phyloP scores from a whole-genome alignment of 768 basidiomycete species.

The Tricholoma furcatifolium region DNA sequence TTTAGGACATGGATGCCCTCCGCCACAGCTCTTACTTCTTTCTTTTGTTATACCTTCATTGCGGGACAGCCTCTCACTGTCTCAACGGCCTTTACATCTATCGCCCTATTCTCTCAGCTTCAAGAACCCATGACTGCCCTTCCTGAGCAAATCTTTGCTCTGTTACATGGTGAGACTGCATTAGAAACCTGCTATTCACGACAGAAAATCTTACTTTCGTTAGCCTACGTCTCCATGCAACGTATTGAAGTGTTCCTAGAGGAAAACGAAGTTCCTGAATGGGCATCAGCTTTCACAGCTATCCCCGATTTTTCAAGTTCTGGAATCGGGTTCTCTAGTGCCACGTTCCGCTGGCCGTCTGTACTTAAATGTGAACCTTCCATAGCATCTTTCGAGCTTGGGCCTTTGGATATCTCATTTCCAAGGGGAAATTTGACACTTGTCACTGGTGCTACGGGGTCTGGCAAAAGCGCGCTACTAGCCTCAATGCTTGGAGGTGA shows the following conservation, averaged over 20 bases:
- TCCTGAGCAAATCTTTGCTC: conserved; percentile 61
- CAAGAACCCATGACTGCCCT: conserved; percentile 66
- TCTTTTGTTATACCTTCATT: conserved; percentile 66
- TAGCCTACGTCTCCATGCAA: conserved; percentile 77
- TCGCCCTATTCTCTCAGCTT: conserved; percentile 73
- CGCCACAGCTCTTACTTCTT: conserved; percentile 60
- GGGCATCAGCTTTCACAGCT: conserved; percentile 66
- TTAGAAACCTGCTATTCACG: background rate
- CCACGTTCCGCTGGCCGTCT: conserved; percentile 59
- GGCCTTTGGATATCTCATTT: conserved; percentile 57
- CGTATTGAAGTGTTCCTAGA: conserved; percentile 72
- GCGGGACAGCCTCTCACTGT: conserved; percentile 68
- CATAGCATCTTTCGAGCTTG: conserved; percentile 49
- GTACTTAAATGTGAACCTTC: conserved; percentile 23
- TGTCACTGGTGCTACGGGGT: conserved; percentile 64
- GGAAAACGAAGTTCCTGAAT: conserved; percentile 76
- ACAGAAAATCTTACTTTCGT: conserved; percentile 10
- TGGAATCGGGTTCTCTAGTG: conserved; percentile 52
- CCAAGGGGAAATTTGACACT: conserved; percentile 57
- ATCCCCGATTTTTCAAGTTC: conserved; percentile 13
- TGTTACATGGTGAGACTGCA: conserved; percentile 50
- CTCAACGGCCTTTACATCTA: conserved; percentile 77
- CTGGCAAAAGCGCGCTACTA: conserved; percentile 67
- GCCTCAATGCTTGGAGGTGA: conserved; percentile 66
- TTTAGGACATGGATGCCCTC: conserved; percentile 72